A percentile compares a stretch with the other conserved stretches of the same genome.
These are phyloP conservation scores for Periconia digitata DNA, from an alignment of 2,329 filamentous ascomycete genomes.

Conservation along the genomic window DNA sequence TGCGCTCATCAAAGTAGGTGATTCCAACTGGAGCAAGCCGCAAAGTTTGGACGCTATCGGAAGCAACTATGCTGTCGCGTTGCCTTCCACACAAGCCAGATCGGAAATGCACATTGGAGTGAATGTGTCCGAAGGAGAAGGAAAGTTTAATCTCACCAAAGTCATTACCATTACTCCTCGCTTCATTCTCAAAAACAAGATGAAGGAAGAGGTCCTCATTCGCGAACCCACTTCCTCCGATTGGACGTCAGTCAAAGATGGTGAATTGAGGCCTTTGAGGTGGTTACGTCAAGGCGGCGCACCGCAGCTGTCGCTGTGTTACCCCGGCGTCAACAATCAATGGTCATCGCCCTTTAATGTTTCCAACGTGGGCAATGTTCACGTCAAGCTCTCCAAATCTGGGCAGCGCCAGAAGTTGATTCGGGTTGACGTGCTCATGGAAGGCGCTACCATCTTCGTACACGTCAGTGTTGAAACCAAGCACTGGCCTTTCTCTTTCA, in stretches of 20 bases:
- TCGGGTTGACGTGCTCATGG: slow-evolving; percentile 85
- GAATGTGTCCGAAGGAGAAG: slow-evolving; percentile 84
- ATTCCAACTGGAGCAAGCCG: slow-evolving; percentile 94
- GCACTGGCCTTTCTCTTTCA: slow-evolving; percentile 98
- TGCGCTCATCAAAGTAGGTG: slow-evolving; percentile 80
- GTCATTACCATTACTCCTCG: slow-evolving; percentile 90
- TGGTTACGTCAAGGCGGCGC: slow-evolving; percentile 81
- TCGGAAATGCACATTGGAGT: slow-evolving; percentile 91
- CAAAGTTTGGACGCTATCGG: slow-evolving; percentile 98
- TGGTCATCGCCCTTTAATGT: slow-evolving; percentile 99
- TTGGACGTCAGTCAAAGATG: slow-evolving; percentile 73
- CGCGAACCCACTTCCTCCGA: slow-evolving; percentile 90
- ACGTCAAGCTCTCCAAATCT: slow-evolving; percentile 90
- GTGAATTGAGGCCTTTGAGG: slow-evolving; percentile 82
- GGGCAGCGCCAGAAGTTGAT: slow-evolving; percentile 88
- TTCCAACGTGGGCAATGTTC: slow-evolving; percentile 86
- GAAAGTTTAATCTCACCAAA: slow-evolving; percentile 97
- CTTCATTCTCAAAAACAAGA: slow-evolving; percentile 91
- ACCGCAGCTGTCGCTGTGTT: slow-evolving; percentile 91
- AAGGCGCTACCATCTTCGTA: slow-evolving; percentile 89
- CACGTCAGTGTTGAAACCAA: slow-evolving; percentile 88
- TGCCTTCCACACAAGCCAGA: slow-evolving; percentile 69
- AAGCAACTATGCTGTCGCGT: slow-evolving; percentile 82
- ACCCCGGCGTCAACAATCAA: slow-evolving; percentile 90
- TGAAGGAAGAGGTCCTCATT: slow-evolving; percentile 84